Conservation (phyloP, 75 land plant species). For the Sequoiadendron giganteum region DNA sequence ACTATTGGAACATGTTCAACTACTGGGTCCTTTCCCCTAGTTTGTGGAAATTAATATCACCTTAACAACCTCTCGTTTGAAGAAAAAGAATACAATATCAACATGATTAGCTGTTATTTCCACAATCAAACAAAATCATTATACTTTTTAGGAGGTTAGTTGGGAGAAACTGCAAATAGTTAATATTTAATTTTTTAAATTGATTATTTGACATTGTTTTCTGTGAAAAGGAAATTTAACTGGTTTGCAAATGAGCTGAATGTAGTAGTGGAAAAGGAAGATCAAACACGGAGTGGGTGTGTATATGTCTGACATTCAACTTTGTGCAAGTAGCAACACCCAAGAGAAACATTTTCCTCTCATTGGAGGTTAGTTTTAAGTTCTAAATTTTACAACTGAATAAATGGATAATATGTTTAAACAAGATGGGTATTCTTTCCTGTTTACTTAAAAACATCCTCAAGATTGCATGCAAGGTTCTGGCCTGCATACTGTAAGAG, state of each 20-base stretch:
- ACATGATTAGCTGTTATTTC: neutral
- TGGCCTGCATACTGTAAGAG: neutral
- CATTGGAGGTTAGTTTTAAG: neutral
- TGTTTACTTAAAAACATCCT: neutral
- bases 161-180: neutral
- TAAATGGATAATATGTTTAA: neutral
- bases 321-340: neutral
- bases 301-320: too few species aligned
- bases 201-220: too few species aligned
- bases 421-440: neutral
- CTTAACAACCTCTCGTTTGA: neutral
- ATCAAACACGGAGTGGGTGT: neutral
- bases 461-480: too few species aligned
- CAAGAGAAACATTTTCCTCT: neutral
- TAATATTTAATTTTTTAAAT: neutral
- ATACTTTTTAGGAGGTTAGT: neutral
- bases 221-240: neutral
- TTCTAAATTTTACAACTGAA: too few species aligned
- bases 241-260: neutral
- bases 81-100: neutral
- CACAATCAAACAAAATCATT: neutral
- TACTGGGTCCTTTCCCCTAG: too few species aligned
- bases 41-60: neutral
- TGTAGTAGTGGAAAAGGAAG: neutral
- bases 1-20: too few species aligned